Evolutionary conservation across 2,329 filamentous ascomycete genomes (phyloP).

Genomic region (Pseudodiploospora longispora): DNA sequence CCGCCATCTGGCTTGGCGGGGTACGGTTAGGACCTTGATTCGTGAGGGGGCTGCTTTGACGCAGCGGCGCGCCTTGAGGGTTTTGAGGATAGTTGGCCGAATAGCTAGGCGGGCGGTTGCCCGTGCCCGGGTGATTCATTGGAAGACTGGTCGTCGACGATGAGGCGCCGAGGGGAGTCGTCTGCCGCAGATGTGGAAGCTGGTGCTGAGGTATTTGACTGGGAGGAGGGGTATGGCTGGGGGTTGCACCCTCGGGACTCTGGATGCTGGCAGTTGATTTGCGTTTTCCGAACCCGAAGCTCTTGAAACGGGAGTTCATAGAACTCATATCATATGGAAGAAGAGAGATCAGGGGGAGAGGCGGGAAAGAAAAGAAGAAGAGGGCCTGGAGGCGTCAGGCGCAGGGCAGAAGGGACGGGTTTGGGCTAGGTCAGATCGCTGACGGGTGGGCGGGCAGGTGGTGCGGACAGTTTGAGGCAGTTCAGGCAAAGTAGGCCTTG

Average conservation of each 20-base stretch:
- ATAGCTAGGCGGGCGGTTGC: constrained; percentile 58
- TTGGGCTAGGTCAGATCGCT: constrained; percentile 4
- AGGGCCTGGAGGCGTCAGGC: constrained; percentile 1
- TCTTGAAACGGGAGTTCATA: constrained; percentile 72
- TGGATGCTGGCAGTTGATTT: constrained; percentile 59
- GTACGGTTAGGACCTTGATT: constrained; percentile 43
- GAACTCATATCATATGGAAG: constrained; percentile 52
- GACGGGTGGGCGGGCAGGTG: background rate
- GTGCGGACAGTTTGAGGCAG: background rate
- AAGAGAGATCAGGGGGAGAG: constrained; percentile 14
- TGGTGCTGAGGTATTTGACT: constrained; percentile 44
- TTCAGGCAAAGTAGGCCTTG: background rate
- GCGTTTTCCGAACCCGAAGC: constrained; percentile 74
- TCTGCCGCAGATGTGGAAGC: constrained; percentile 25
- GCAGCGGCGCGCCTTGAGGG: constrained; percentile 35
- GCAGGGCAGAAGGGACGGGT: constrained; percentile 4
- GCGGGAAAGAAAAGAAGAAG: constrained; percentile 10
- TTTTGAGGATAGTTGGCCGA: constrained; percentile 44
- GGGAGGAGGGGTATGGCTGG: constrained; percentile 28
- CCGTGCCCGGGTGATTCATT: constrained; percentile 56
- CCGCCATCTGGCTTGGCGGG: constrained; percentile 52
- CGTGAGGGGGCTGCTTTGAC: constrained; percentile 45
- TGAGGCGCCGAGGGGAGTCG: constrained; percentile 28
- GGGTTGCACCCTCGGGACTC: constrained; percentile 35
- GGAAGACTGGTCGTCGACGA: constrained; percentile 41